Conservation (phyloP, 345 rosid species). For the Noccaea bulbosa region DNA sequence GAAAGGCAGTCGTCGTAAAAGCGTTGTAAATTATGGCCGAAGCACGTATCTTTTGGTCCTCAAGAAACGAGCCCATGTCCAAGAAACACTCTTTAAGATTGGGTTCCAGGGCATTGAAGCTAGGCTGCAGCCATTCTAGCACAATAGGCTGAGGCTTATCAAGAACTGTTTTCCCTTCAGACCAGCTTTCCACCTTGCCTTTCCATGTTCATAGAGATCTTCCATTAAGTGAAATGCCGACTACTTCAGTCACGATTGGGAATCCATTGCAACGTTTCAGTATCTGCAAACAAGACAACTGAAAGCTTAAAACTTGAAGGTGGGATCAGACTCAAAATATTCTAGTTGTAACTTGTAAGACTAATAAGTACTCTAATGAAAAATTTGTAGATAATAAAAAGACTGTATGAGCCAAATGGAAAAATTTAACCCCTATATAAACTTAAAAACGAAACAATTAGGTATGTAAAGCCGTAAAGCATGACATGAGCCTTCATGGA, state of each 20-base stretch:
- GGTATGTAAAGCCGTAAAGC: no score
- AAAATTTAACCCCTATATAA: no score
- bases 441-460: no score
- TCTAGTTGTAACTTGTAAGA: no score
- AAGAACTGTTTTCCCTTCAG: constrained; percentile 43
- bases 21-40: constrained; percentile 53
- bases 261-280: constrained; percentile 60
- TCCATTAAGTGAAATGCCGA: constrained; percentile 54
- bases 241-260: constrained; percentile 60
- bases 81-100: constrained; percentile 54
- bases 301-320: constrained; percentile 6
- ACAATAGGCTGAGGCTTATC: constrained; percentile 28
- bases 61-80: constrained; percentile 64
- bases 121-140: constrained; percentile 50
- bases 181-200: constrained; percentile 38
- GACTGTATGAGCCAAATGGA: no score
- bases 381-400: no score
- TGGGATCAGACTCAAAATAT: not conserved
- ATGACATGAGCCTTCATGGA: no score
- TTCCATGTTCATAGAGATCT: constrained; percentile 44
- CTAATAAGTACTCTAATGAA: no score
- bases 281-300: constrained; percentile 44
- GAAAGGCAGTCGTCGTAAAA: no score
- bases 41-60: constrained; percentile 58
- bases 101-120: constrained; percentile 47